Conservation (phyloP, 2,329 filamentous ascomycete genomes). For the Teratosphaeria destructans region DNA sequence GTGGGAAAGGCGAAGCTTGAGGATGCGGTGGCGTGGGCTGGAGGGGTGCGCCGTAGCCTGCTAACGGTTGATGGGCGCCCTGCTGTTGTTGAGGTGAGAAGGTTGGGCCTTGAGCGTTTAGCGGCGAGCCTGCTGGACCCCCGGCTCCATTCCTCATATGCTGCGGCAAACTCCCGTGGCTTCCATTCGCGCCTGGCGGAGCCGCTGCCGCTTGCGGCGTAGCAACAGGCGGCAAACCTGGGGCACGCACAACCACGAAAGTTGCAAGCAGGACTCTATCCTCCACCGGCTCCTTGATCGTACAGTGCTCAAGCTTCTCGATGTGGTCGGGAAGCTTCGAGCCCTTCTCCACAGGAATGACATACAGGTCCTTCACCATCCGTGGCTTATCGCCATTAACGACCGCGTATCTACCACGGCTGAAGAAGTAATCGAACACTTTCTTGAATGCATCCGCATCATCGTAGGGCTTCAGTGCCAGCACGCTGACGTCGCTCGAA, state of each 20-base stretch:
- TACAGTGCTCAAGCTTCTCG: slow-evolving; percentile 75
- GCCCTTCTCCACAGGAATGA: slow-evolving; percentile 73
- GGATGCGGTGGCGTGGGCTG: background rate
- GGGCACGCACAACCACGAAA: slow-evolving; percentile 62
- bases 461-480: slow-evolving; percentile 57
- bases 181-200: slow-evolving; percentile 2
- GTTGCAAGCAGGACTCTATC: slow-evolving; percentile 74
- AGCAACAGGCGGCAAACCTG: background rate
- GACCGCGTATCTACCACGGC: slow-evolving; percentile 76
- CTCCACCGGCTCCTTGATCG: slow-evolving; percentile 54
- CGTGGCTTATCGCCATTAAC: slow-evolving; percentile 50
- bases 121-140: slow-evolving; percentile 24
- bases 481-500: slow-evolving; percentile 73
- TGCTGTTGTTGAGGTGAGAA: slow-evolving; percentile 22
- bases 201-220: slow-evolving; percentile 4
- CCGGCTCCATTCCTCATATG: slow-evolving; percentile 9
- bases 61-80: slow-evolving; percentile 22
- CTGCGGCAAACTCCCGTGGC: slow-evolving; percentile 5
- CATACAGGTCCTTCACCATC: slow-evolving; percentile 80
- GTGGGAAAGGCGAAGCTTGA: slow-evolving; percentile 21
- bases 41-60: slow-evolving; percentile 10
- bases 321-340: slow-evolving; percentile 70
- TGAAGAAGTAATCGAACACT: slow-evolving; percentile 79
- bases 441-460: slow-evolving; percentile 56
- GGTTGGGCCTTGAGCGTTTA: slow-evolving; percentile 28